Conservation (phyloP, 2,329 filamentous ascomycete genomes). For the Lasiodiplodia hormozganensis region DNA sequence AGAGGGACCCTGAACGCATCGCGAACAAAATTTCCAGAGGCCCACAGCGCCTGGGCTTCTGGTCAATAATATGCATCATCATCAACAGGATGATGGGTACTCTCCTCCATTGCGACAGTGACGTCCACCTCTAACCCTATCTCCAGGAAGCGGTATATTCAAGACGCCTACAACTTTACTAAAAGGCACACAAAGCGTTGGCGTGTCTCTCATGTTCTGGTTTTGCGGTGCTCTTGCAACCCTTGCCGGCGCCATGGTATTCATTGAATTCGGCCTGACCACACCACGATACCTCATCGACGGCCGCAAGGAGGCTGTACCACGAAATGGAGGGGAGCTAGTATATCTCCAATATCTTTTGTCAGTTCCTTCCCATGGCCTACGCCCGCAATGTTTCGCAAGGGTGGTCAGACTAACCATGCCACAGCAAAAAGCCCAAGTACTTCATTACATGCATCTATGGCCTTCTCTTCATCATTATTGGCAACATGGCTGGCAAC, state of each 20-base stretch:
- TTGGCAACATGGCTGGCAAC: conserved; percentile 60
- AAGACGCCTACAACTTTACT: conserved; percentile 34
- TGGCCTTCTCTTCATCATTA: conserved; percentile 53
- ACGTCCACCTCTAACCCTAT: background rate
- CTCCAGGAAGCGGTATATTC: conserved; percentile 32
- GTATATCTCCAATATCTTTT: conserved; percentile 55
- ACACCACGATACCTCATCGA: conserved; percentile 34
- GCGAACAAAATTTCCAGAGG: conserved; percentile 32
- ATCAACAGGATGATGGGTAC: conserved; percentile 34
- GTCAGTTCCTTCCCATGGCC: background rate
- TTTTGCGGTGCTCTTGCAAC: conserved; percentile 32
- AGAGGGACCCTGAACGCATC: conserved; percentile 30
- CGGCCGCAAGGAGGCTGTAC: conserved; percentile 32
- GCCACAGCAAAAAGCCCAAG: conserved; percentile 37
- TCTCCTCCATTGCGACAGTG: background rate
- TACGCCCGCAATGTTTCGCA: background rate
- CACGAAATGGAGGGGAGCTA: conserved; percentile 36
- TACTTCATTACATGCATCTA: conserved; percentile 53
- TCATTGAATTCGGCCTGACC: conserved; percentile 36
- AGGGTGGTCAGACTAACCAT: background rate
- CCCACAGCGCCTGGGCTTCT: conserved; percentile 32
- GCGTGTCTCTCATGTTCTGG: conserved; percentile 35
- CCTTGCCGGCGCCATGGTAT: conserved; percentile 32
- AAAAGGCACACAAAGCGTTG: conserved; percentile 33
- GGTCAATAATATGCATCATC: conserved; percentile 32